Base-by-base conservation (phyloP, 2,329 filamentous ascomycete genomes). In the Verticillium zaregamsianum region DNA sequence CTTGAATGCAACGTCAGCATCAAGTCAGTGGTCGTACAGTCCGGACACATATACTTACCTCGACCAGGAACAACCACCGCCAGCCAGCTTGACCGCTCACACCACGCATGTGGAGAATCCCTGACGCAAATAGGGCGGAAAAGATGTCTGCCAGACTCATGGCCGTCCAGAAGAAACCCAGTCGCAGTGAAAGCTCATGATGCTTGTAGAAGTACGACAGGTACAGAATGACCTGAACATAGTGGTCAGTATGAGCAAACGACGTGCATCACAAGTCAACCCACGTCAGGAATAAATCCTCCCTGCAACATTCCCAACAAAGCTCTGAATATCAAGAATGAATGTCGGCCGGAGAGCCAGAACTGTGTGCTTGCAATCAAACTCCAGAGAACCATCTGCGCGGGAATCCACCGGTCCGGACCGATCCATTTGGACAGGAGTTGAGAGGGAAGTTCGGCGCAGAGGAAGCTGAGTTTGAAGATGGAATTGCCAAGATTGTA, bases 381-480 rank as follows among this genome's bases (percentile, higher is more conserved):
- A 66, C 79, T 82, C 82, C 81, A 85, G 3, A 77, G 73, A 2
- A 81, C 69, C 79, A 86, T 85, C 64, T 84, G 82, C 35, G 81
- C 72, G 0, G 84, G 84, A 52, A 86, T 85, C 82, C 82, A 86
- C 15, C 81, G 77, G 58, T 68, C 66, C 2, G 68, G 68, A 0
- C 68, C 68, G n/a, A 83, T 70, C 76, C 77, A 84, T 70, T 87
- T 83, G 62, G 75, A 77, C 37, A 87, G 74, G 25, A 88, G 74
- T 66, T 87, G 84, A 0, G 83, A 86, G 0, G 85, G 86, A 2
- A 88, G 73, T 68, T 88, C 85, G 0, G 84, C 80, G 20, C 75
- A 78, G n/a, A 85, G 73, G 63, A 85, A 85, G 1, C 74, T 74
- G 5, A 81, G 70, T 56, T 77, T 76, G 67, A 82, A 83, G 31